phyloP scores from a whole-genome alignment of 2,329 filamentous ascomycete species.

The Claviceps maximensis region DNA sequence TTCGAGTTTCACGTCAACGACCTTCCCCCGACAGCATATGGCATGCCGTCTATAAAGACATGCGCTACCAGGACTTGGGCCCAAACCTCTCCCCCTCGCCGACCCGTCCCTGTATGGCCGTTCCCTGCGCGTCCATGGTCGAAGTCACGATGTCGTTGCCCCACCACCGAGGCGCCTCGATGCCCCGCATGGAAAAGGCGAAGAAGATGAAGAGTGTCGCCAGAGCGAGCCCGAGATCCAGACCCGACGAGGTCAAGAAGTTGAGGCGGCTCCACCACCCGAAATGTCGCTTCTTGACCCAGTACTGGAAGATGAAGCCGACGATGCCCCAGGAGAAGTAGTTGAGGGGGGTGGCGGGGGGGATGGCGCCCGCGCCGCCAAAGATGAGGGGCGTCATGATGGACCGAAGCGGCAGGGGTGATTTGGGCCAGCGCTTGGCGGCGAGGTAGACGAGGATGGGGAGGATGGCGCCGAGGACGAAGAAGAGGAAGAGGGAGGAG shows the following conservation, averaged over 20 bases:
- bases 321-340: slow-evolving; percentile 63
- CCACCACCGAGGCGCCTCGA: slow-evolving; percentile 55
- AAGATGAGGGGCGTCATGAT: slow-evolving; percentile 52
- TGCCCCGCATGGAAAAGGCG: slow-evolving; percentile 49
- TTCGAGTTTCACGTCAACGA: too few relatives aligned
- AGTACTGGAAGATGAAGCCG: slow-evolving; percentile 57
- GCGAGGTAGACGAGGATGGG: slow-evolving; percentile 39
- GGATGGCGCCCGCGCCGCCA: slow-evolving; percentile 44
- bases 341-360: slow-evolving; percentile 58
- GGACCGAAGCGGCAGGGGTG: slow-evolving; percentile 30
- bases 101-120: slow-evolving; percentile 43
- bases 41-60: neutral
- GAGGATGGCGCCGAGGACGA: slow-evolving; percentile 38
- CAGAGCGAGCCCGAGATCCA: slow-evolving; percentile 56
- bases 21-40: too few relatives aligned
- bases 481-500: slow-evolving; percentile 46
- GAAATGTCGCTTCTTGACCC: slow-evolving; percentile 48
- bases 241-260: slow-evolving; percentile 55
- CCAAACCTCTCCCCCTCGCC: slow-evolving; percentile 47
- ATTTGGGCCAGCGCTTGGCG: slow-evolving; percentile 36
- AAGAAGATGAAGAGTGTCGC: slow-evolving; percentile 59
- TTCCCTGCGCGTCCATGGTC: slow-evolving; percentile 49
- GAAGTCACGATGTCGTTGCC: slow-evolving; percentile 44
- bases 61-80: slow-evolving; percentile 35
- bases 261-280: slow-evolving; percentile 65